Evolutionary conservation across 495 filamentous ascomycete species (phyloP).

Genomic region (Lepraria neglecta): DNA sequence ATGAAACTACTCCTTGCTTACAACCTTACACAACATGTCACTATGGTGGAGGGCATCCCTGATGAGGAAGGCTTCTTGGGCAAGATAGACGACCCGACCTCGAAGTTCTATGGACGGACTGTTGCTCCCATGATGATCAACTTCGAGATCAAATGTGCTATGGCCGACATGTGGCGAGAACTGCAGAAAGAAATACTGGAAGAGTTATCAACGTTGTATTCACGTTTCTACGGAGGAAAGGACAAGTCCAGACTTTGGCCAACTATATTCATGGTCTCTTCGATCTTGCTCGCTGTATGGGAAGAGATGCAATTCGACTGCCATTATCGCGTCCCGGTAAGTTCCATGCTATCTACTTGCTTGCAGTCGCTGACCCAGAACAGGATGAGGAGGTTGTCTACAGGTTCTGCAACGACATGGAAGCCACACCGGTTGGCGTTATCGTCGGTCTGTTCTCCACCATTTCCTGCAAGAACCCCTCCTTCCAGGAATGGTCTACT

Average conservation of each 20-base stretch:
- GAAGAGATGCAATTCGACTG: constrained; percentile 97
- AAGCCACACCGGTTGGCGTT: constrained; percentile 85
- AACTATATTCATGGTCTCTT: constrained; percentile 90
- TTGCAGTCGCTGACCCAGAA: not conserved
- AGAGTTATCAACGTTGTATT: constrained; percentile 83
- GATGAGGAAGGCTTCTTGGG: constrained; percentile 71
- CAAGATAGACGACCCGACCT: constrained; percentile 68
- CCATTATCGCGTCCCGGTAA: constrained; percentile 74
- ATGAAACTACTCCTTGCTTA: constrained; percentile 88
- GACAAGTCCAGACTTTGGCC: constrained; percentile 96
- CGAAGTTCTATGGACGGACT: constrained; percentile 78
- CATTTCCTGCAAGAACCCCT: constrained; percentile 87
- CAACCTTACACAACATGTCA: constrained; percentile 86
- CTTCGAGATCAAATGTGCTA: constrained; percentile 92
- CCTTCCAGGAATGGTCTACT: constrained; percentile 87
- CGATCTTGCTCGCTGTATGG: constrained; percentile 85
- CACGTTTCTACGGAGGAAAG: constrained; percentile 76
- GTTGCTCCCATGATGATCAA: constrained; percentile 96
- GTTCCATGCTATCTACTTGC: constrained; percentile 15
- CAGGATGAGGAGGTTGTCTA: constrained; percentile 69
- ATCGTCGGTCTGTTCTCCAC: constrained; percentile 92
- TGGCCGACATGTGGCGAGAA: constrained; percentile 94
- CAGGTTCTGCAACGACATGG: constrained; percentile 93
- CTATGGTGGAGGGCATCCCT: constrained; percentile 81
- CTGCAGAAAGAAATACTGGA: constrained; percentile 89